Evolutionary conservation across 108 stramenopile species (phyloP).

Genomic region (Nitzschia sp.): DNA sequence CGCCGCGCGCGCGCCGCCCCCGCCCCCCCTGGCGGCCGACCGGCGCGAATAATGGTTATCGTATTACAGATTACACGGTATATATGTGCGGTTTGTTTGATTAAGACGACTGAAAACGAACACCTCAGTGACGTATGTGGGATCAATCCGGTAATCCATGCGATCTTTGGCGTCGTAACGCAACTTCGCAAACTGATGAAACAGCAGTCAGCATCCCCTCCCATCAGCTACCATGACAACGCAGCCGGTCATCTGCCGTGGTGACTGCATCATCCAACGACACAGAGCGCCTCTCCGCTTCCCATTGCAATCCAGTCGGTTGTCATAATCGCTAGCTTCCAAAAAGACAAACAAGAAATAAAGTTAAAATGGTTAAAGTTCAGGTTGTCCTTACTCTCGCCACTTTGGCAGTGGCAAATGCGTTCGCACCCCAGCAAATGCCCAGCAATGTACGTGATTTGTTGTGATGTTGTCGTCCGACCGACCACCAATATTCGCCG

Average conservation of each 20-base stretch:
- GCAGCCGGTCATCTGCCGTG: constrained; percentile 11
- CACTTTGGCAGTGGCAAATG: constrained; percentile 10
- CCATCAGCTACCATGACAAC: constrained; percentile 4
- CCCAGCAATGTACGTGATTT: constrained; percentile 19
- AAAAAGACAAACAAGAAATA: no score
- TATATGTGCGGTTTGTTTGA: no score
- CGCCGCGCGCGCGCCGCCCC: no score
- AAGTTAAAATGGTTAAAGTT: constrained; percentile 14
- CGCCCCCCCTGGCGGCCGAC: no score
- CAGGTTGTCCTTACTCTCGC: constrained; percentile 4
- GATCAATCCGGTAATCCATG: neutral
- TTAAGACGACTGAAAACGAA: no score
- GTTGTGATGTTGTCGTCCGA: no score
- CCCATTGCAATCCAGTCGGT: neutral
- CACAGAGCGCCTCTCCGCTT: neutral
- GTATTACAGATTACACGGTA: no score
- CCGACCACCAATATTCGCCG: no score
- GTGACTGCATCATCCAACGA: neutral
- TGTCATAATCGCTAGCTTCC: no score
- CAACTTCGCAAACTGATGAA: neutral
- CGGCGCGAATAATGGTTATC: no score
- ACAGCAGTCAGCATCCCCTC: neutral
- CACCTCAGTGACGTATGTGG: neutral
- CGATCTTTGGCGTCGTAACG: neutral
- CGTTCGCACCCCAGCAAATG: constrained; percentile 14